Conservation (phyloP, 441 rosid genomes). For the Dalechampia spathulata region DNA sequence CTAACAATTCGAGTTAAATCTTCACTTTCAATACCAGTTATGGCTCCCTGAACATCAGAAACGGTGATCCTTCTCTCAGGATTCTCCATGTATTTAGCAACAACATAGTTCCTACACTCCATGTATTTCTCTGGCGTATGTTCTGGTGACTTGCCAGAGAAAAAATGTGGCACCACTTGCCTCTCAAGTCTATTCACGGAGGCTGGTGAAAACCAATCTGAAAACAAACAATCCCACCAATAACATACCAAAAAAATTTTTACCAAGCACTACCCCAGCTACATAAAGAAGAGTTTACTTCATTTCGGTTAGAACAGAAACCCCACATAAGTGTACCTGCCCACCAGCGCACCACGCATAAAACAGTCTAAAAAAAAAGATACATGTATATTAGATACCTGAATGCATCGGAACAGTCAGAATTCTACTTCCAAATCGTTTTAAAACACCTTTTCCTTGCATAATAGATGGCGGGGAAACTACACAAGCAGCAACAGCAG, state of each 20-base stretch:
- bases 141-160: slow-evolving; percentile 81
- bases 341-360: no score
- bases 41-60: slow-evolving; percentile 63
- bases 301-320: no score
- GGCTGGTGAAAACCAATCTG: slow-evolving; percentile 90
- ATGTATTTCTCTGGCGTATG: slow-evolving; percentile 77
- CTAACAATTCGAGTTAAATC: slow-evolving; percentile 75
- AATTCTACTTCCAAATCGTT: slow-evolving; percentile 59
- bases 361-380: no score
- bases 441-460: slow-evolving; percentile 85
- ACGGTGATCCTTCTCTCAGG: slow-evolving; percentile 63
- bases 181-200: slow-evolving; percentile 83
- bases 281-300: no score
- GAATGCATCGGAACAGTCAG: slow-evolving; percentile 91
- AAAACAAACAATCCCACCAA: slow-evolving; percentile 6
- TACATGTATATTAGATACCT: slow-evolving; percentile 25
- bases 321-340: background rate
- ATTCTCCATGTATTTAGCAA: slow-evolving; percentile 76
- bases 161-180: slow-evolving; percentile 94
- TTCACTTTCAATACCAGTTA: slow-evolving; percentile 51
- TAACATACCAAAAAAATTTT: slow-evolving; percentile 10
- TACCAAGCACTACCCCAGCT: background rate
- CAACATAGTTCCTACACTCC: slow-evolving; percentile 80
- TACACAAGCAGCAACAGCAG: slow-evolving; percentile 39
- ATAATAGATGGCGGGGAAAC: slow-evolving; percentile 63